Evolutionary conservation across 495 filamentous ascomycete species (phyloP).

Genomic region (Xylaria acuta): DNA sequence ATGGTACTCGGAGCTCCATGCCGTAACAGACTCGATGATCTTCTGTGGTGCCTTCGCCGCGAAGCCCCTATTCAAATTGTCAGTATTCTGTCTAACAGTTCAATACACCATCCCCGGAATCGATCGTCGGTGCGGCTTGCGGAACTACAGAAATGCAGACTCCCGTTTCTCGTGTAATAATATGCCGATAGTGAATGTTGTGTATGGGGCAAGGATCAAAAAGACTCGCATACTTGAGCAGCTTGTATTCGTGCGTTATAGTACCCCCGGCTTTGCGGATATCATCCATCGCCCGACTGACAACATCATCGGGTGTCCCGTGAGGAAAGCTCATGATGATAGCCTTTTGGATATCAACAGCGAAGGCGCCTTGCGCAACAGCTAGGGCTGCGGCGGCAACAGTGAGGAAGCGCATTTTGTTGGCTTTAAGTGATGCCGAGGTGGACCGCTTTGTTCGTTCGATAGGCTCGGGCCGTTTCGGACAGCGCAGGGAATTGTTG

Average conservation of each 20-base stretch:
- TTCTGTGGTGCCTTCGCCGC: constrained; percentile 72
- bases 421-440: constrained; percentile 15
- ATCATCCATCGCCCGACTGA: constrained; percentile 72
- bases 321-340: constrained; percentile 79
- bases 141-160: background rate
- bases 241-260: constrained; percentile 62
- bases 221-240: constrained; percentile 59
- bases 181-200: background rate
- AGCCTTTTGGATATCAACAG: constrained; percentile 66
- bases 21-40: constrained; percentile 71
- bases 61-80: constrained; percentile 65
- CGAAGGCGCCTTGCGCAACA: constrained; percentile 57
- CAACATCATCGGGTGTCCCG: constrained; percentile 70
- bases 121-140: constrained; percentile 4
- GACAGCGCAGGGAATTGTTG: constrained; percentile 13
- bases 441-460: constrained; percentile 1
- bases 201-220: background rate
- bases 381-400: constrained; percentile 63
- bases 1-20: constrained; percentile 66
- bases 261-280: constrained; percentile 69
- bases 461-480: background rate
- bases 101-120: background rate
- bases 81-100: constrained; percentile 7
- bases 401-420: constrained; percentile 65
- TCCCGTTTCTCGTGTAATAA: background rate